These are phyloP conservation scores for Populus euphratica DNA, from an alignment of 345 rosid species.

Conservation along the genomic window DNA sequence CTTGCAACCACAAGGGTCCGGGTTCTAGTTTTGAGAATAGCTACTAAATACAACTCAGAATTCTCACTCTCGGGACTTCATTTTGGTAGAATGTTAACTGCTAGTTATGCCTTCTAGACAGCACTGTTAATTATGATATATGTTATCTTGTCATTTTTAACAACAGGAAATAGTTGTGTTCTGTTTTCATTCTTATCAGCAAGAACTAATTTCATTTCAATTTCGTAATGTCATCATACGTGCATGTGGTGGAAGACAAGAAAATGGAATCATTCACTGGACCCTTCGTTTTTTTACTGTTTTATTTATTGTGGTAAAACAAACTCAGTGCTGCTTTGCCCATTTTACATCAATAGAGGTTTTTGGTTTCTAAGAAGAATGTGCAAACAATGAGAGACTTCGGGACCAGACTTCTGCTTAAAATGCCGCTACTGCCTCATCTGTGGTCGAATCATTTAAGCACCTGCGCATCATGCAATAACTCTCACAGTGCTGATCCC, in stretches of 20 bases:
- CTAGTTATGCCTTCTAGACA: not conserved
- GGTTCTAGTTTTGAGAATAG: not conserved
- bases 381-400: constrained; percentile 46
- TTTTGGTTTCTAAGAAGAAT: constrained; percentile 47
- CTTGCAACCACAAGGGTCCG: not conserved
- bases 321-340: not conserved
- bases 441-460: not conserved
- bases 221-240: not conserved
- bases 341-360: not conserved
- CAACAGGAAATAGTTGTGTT: not conserved
- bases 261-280: not conserved
- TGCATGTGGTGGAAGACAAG: not conserved
- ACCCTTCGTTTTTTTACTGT: too few species aligned
- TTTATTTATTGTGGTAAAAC: not conserved
- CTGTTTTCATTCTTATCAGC: not conserved
- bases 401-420: constrained; percentile 13
- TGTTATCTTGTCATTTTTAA: not conserved
- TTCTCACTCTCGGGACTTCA: too few species aligned
- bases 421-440: constrained; percentile 3
- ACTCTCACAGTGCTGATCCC: not conserved
- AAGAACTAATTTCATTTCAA: not conserved
- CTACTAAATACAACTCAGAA: not conserved
- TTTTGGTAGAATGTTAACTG: not conserved
- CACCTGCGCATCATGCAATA: not conserved
- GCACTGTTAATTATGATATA: not conserved